Evolutionary conservation across 2,329 filamentous ascomycete species (phyloP), one percentile per base, ranked within the genome.

Genomic region (Ceratocystis diversiconidia): DNA sequence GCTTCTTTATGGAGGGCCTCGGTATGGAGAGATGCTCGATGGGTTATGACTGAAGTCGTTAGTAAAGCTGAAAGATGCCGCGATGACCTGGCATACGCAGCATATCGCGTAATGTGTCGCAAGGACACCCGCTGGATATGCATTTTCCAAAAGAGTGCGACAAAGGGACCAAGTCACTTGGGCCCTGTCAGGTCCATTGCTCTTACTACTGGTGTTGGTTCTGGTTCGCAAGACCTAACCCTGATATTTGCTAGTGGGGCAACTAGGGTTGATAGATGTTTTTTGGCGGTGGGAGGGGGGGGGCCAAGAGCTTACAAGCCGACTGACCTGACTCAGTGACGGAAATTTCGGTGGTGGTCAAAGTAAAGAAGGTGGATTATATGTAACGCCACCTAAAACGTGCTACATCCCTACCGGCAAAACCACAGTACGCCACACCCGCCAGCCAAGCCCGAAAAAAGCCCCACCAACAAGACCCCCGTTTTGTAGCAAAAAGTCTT

Each of bases 1-100:
- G 36, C 36, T 41, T 41, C 36, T 41, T 41, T 41, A 15, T 17
- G 15, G n/a, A 71, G 30, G 22, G 70, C 68, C 63, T 70, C 74
- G 70, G 52, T 50, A n/a, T 63, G 61, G 61, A 63, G 44, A n/a
- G 17, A 36, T 30, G 44, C 19, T 32, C 59, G 59, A 5, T 2
- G 44, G 52, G 15, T 1, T 57, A 3, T 32, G 52, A 15, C 28
- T 12, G 52, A 17, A 3, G 52, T 15, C n/a, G 52, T 28, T 57
- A 32, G 17, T 4, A 25, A n/a, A 15, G 28, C n/a, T 25, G 52
- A 17, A 28, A 57, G 22, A 15, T 17, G 12, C n/a, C 28, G 52
- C 12, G 28, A 32, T 7, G 17, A 3, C 52, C 17, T 4, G 28
- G 22, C 52, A 4, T 32, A 4, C 30, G 52, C 10, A 32, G 28